Base-by-base conservation (phyloP, 2,329 filamentous ascomycete species). In the Microsporum canis region DNA sequence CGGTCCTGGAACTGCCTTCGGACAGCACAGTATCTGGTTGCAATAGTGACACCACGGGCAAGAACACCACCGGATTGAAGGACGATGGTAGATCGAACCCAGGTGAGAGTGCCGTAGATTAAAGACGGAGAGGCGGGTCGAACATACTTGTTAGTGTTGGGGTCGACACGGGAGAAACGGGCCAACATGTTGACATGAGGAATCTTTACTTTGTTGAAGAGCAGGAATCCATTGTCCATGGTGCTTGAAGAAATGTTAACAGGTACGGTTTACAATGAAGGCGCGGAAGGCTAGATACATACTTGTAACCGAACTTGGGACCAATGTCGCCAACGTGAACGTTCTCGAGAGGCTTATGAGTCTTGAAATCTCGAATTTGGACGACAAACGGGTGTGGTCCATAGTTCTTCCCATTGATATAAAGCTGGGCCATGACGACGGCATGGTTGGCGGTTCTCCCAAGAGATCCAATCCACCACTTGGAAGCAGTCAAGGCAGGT, bases 391-490 rank as follows among this genome's bases (percentile, higher is more conserved):
- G 87, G 68, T 91, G 88, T 41, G 88, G 88, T 0, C 88, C 88
- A 65, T 84, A 85, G 17, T 79, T 76, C 73, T 87, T 88, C 66
- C 86, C 87, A 63, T 78, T 76, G 63, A 90, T 80, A 64, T 85
- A 81, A 33, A 91, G 78, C 73, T 91, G 88, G 0, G 88, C 88
- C 80, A 91, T 89, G 2, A 91, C 87, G 1, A 89, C 84, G 0
- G 88, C 88, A 69, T 89, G 81, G 70, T 89, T 91, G 51, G 88
- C 88, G 2, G 85, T 86, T 67, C 86, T 81, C 58, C 88, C 88
- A 2, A 91, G 79, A 8, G 87, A 88, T 1, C 88, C 88, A 67
- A 90, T 90, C 88, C 88, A 91, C 88, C 88, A 92, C 71, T 92
- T 92, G 38, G 86, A 87, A 0, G 88, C 82, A 1, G 88, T 91